phyloP scores from a whole-genome alignment of 768 basidiomycete genomes.

The Tulasnella sp. region DNA sequence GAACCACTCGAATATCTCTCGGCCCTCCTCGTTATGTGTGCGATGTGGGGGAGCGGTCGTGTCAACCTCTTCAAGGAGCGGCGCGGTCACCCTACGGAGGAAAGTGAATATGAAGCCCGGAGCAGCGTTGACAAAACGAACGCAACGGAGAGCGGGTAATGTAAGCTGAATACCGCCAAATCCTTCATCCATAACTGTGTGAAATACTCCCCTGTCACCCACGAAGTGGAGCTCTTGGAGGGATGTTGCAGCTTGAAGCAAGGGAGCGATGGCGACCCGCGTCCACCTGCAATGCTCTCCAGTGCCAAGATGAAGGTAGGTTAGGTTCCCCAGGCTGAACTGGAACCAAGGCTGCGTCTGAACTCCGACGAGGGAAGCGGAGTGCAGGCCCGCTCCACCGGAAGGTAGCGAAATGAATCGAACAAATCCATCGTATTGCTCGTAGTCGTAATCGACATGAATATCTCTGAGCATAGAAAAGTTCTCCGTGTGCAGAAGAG shows the following conservation, averaged over 20 bases:
- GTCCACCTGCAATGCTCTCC: not conserved
- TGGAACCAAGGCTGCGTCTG: not conserved
- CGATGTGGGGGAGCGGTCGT: not conserved
- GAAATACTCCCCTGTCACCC: not conserved
- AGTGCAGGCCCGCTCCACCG: not conserved
- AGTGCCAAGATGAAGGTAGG: not conserved
- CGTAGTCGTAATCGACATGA: not conserved
- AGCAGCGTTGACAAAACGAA: not conserved
- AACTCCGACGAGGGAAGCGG: not conserved
- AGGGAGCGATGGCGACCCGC: not conserved
- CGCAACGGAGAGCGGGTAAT: not conserved
- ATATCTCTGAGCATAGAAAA: not conserved
- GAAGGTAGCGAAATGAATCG: not conserved
- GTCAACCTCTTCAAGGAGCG: not conserved
- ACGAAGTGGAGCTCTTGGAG: slow-evolving; percentile 10
- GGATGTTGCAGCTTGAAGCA: not conserved
- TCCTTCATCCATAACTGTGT: not conserved
- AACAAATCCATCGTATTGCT: not conserved
- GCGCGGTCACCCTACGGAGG: not conserved
- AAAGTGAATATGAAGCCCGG: not conserved
- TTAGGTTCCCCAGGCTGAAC: not conserved
- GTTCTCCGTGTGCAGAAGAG: not conserved
- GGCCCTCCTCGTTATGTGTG: not conserved
- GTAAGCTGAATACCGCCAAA: not conserved
- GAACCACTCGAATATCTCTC: not conserved